Conservation (phyloP, 2,329 filamentous ascomycete species). For the Cordyceps fumosorosea region DNA sequence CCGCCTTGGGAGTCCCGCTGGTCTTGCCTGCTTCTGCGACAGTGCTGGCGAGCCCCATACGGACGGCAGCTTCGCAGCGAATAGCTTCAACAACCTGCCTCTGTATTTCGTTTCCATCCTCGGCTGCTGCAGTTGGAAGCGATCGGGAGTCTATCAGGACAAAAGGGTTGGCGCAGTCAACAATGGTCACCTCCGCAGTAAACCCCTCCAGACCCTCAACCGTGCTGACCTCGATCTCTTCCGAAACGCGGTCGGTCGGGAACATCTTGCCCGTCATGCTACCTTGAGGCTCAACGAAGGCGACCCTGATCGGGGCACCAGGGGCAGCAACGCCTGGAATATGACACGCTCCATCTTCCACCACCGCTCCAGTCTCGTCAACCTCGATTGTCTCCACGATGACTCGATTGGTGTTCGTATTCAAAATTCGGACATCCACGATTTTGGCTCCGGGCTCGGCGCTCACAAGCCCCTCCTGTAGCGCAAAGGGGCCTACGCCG, state of each 20-base stretch:
- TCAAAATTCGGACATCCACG: slow-evolving; percentile 48
- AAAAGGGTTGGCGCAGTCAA: slow-evolving; percentile 33
- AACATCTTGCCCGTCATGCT: slow-evolving; percentile 53
- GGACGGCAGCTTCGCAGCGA: not conserved
- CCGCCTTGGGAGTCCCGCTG: not conserved
- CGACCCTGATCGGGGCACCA: slow-evolving; percentile 48
- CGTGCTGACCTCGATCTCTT: slow-evolving; percentile 29
- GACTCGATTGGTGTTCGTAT: slow-evolving; percentile 55
- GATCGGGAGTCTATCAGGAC: slow-evolving; percentile 41
- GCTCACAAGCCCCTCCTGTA: slow-evolving; percentile 40
- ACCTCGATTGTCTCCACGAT: slow-evolving; percentile 50
- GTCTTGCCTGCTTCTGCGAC: slow-evolving; percentile 27
- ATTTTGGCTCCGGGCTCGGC: slow-evolving; percentile 22
- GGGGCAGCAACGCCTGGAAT: slow-evolving; percentile 54
- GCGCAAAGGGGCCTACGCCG: slow-evolving; percentile 52
- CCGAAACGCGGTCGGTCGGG: slow-evolving; percentile 54
- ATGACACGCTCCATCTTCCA: slow-evolving; percentile 41
- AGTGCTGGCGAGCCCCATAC: not conserved
- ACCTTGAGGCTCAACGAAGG: slow-evolving; percentile 53
- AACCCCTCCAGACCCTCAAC: slow-evolving; percentile 30
- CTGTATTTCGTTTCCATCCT: too few species aligned
- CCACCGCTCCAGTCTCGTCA: slow-evolving; percentile 37
- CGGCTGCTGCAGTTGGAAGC: slow-evolving; percentile 9
- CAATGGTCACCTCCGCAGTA: slow-evolving; percentile 25
- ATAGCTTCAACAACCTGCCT: slow-evolving; percentile 26